Base-by-base conservation (phyloP, 2,329 filamentous ascomycete genomes). In the Hymenoscyphus fructigenus region DNA sequence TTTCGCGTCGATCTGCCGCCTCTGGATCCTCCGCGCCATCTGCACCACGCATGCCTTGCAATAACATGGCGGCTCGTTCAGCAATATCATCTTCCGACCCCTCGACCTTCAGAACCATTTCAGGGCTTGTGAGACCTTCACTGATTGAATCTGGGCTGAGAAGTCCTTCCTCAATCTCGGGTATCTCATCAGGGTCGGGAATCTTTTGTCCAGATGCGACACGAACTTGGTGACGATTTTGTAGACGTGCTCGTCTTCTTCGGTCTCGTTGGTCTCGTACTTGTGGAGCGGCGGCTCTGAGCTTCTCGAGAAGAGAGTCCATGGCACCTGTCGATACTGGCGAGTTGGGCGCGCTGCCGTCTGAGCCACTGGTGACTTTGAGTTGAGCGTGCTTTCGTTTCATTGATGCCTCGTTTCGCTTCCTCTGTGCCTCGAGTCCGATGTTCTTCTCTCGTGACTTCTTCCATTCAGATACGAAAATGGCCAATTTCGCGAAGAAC, bases 361-460 rank as follows among this genome's bases (percentile, higher is more conserved):
- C 77, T 34, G 76, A 70, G 29, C 75, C 73, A 29, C 75, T 73
- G 65, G 77, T 76, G 14, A 84, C 78, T 74, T 90, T 90, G 69
- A 88, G 81, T n/a, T 87, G 85, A 69, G 91, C 86, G 68, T 85
- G 81, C 80, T 97, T 97, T 73, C 94, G 90, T 78, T 94, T 94
- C 88, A 98, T 92, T 55, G 90, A 95, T 44, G 88, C 91, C 78
- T 98, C 94, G 76, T 96, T 96, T 69, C 92, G 89, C 70, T 87
- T 91, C 72, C 89, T 88, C 62, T 85, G 88, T 74, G 97, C 93
- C 79, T 99, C 95, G 67, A 92, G 78, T 34, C 84, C 77, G 23
- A 94, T 79, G 79, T 98, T 99, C 88, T 98, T 98, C 72, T 96
- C 92, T 71, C 88, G 88, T 36, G 93, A 96, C 85, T 90, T 94